Evolutionary conservation across 1,284 basidiomycete genomes (phyloP).

Genomic region (Ceratobasidium sp.): DNA sequence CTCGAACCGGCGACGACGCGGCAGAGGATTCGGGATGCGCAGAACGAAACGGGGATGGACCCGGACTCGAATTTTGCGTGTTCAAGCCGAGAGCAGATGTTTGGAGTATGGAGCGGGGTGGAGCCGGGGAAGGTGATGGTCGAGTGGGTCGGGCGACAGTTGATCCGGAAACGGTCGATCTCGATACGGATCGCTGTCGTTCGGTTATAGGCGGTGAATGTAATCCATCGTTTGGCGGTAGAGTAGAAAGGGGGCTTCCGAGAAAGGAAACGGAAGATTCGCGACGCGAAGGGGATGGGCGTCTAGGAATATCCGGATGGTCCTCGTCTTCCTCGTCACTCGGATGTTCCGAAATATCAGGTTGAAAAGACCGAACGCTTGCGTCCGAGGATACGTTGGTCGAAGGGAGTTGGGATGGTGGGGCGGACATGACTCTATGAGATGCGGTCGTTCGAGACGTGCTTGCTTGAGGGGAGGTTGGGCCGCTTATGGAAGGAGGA

Average conservation of each 20-base stretch:
- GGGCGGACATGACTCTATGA: conserved; percentile 16
- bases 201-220: conserved; percentile 12
- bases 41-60: conserved; percentile 30
- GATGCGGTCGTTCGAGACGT: not conserved
- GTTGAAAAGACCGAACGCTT: conserved; percentile 21
- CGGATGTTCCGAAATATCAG: conserved; percentile 32
- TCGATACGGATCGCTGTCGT: conserved; percentile 20
- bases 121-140: not conserved
- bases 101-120: conserved; percentile 27
- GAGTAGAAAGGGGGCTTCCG: not conserved
- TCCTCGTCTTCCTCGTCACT: conserved; percentile 21
- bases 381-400: conserved; percentile 36
- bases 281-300: conserved; percentile 18
- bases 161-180: conserved; percentile 17
- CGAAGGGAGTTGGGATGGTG: conserved; percentile 21
- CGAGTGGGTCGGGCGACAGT: not conserved
- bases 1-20: conserved; percentile 29
- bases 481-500: conserved; percentile 18
- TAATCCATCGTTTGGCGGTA: not conserved
- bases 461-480: not conserved
- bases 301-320: not conserved
- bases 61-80: conserved; percentile 8
- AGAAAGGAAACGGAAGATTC: conserved; percentile 20
- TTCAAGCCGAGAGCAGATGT: not conserved
- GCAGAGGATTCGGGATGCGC: conserved; percentile 42